Evolutionary conservation across 108 stramenopile species (phyloP).

Genomic region (Cyclotella atomus): DNA sequence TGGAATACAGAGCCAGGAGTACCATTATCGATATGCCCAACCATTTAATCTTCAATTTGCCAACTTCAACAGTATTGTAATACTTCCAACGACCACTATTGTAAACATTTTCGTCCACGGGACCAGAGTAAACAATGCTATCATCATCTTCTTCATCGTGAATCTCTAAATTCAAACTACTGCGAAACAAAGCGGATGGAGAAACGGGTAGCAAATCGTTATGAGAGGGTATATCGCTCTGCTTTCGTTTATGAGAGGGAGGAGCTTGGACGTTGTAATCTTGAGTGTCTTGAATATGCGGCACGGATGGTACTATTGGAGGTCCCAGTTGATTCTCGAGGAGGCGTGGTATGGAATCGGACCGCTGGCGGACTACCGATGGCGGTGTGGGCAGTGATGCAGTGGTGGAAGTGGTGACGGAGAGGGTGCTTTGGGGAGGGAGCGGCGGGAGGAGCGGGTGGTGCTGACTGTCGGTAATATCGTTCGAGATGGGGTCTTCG

Average conservation of each 20-base stretch:
- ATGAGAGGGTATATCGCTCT: constrained; percentile 10
- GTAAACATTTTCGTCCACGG: not conserved
- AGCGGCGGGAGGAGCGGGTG: constrained; percentile 1
- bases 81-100: no score
- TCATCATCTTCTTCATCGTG: constrained; percentile 24
- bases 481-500: not conserved
- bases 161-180: constrained; percentile 14
- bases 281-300: not conserved
- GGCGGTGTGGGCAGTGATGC: not conserved
- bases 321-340: not conserved
- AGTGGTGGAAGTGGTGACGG: not conserved
- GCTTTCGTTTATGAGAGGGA: constrained; percentile 34
- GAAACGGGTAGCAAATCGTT: not conserved
- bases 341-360: constrained; percentile 1
- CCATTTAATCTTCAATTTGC: not conserved
- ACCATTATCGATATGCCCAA: not conserved
- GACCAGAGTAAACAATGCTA: not conserved
- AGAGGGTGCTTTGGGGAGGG: not conserved
- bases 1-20: not conserved
- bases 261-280: not conserved
- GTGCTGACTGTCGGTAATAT: not conserved
- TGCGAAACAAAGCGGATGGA: not conserved
- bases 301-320: not conserved
- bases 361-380: not conserved
- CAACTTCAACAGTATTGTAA: no score